Evolutionary conservation across 2,329 filamentous ascomycete species (phyloP), one percentile per base, ranked within the genome.

Genomic region (Cercospora janseana): DNA sequence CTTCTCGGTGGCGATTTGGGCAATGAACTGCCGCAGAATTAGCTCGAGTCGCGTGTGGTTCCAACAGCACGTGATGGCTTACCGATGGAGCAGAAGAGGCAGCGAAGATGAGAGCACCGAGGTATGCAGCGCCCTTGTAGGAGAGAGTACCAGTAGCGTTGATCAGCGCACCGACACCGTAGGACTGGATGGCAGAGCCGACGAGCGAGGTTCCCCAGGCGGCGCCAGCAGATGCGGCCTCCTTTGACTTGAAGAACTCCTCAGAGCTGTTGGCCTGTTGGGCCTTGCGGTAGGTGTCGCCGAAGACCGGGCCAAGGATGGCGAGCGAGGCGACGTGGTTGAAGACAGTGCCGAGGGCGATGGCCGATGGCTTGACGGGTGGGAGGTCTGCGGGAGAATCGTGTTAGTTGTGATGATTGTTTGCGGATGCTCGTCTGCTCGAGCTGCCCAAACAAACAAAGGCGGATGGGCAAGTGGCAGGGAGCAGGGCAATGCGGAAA

Each of bases 51-150:
- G n/a, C 13, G 18, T 27, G 6, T 8, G 3, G 12, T 41, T 23
- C 9, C 34, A 13, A 32, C 28, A 15, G 2, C 35, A 4, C 47
- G n/a, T 23, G 15, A 40, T 18, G 60, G 80, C 85, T 61, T 83
- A 95, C 89, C 54, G 83, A 83, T 60, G 92, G 92, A 65, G 90
- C 91, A 66, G 89, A 85, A 62, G 85, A 91, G 62, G 92, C 92
- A 59, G 90, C 80, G 80, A 97, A 97, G 78, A 97, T 87, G 70
- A 97, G 77, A 54, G 80, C 80, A 61, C 93, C 93, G 55, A 97
- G 79, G 77, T 96, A 97, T 49, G 92, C 89, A 57, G 93, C 90
- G 63, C 93, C 93, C 82, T 95, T 97, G 80, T 97, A 97, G 75
- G 82, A 90, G 58, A 97, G 79, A 47, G 92, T 96, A 60, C 89